Base-by-base conservation (phyloP, 1,139 yeast species). In the Debaryomyces singareniensis region DNA sequence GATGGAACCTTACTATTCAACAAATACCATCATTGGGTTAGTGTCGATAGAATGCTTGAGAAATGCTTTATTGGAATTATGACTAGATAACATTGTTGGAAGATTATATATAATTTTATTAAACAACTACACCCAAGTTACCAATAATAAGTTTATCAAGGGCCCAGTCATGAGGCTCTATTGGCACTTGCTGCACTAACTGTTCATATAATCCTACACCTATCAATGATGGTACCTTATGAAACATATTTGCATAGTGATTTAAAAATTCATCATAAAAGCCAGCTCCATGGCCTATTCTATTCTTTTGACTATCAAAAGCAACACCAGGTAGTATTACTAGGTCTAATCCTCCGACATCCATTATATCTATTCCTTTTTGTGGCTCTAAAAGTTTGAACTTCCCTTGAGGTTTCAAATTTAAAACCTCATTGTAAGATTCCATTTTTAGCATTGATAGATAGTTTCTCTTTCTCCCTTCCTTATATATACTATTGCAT, bases 201-300 rank as follows among this genome's bases (percentile, higher is more conserved):
- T 89, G 93, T 46, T 81, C 83, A 10, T 60, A 49, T 5, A 89
- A 61, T 0, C 94, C 94, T 5, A 87, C 53, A 0, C 91, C 95
- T 2, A 84, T 50, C 23, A 80, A 45, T 24, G 48, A 51, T 0
- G 83, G 82, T 16, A 32, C 43, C 14, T 35, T 42, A 1, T 44
- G 43, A 35, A 56, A 52, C 40, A 50, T 53, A 20, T 51, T 43
- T n/a, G 44, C 30, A 44, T 77, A 78, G 26, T 78, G 58, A 23
- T 61, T 57, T 24, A 86, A 64, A 49, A 75, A 89, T 41, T 79
- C 85, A 51, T 91, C 97, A 52, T 91, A 91, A 53, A 73, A 87
- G 0, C 96, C 98, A 7, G 80, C 93, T 1, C 98, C 98, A 51
- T 87, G 95, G 1, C 97, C 98, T 32, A 91, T 52, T 34, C 98